These are phyloP conservation scores for Fusarium sp. DNA, from an alignment of 2,329 filamentous ascomycete genomes.

Conservation along the genomic window DNA sequence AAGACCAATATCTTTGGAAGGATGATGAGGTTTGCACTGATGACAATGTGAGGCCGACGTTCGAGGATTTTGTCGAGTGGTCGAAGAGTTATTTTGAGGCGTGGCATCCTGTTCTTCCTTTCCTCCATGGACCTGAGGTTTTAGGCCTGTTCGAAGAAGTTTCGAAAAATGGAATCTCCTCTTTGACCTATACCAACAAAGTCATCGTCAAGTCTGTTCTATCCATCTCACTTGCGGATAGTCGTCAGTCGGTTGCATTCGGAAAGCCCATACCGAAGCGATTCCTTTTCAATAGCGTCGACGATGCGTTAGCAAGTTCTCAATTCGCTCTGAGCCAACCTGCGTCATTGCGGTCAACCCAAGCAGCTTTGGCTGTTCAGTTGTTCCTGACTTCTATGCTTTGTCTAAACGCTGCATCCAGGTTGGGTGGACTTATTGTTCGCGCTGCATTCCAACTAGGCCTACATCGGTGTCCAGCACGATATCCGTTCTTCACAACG, in stretches of 20 bases:
- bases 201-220: constrained; percentile 61
- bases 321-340: constrained; percentile 59
- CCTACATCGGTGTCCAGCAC: constrained; percentile 66
- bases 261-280: constrained; percentile 52
- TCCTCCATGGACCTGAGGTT: constrained; percentile 64
- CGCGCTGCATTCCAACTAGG: constrained; percentile 67
- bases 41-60: constrained; percentile 41
- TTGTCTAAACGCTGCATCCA: constrained; percentile 66
- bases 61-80: constrained; percentile 62
- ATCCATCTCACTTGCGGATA: constrained; percentile 65
- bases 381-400: constrained; percentile 67
- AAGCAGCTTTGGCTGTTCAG: constrained; percentile 64
- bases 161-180: constrained; percentile 48
- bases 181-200: constrained; percentile 50
- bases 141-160: constrained; percentile 59
- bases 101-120: constrained; percentile 68
- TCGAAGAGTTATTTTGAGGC: constrained; percentile 65
- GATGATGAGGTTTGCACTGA: constrained; percentile 48
- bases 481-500: constrained; percentile 61
- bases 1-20: constrained; percentile 49
- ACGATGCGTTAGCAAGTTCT: constrained; percentile 62
- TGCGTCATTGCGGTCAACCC: constrained; percentile 58
- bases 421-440: constrained; percentile 64
- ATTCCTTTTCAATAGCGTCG: constrained; percentile 61
- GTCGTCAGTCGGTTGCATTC: constrained; percentile 53